Conservation (phyloP, 257 asterid genomes). For the Solanum etuberosum region DNA sequence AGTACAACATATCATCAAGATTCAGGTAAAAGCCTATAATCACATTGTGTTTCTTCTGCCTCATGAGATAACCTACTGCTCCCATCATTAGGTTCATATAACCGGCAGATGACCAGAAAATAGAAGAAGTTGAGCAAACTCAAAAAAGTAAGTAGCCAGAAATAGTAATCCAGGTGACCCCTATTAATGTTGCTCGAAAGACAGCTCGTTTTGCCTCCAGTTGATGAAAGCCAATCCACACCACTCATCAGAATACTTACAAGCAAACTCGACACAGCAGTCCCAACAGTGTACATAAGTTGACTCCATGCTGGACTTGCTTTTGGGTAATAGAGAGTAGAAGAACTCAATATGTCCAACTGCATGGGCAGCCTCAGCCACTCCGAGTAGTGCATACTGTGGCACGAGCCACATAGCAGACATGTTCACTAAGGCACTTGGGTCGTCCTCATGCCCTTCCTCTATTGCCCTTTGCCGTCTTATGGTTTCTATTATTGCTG, state of each 20-base stretch:
- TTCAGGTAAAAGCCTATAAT: not conserved
- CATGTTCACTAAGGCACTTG: slow-evolving; percentile 3
- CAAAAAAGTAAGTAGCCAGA: too few relatives aligned
- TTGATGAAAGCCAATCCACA: too few relatives aligned
- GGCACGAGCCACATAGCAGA: slow-evolving; percentile 24
- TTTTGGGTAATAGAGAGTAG: too few relatives aligned
- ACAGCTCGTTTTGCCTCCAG: too few relatives aligned
- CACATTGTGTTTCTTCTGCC: not conserved
- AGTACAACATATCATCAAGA: not conserved
- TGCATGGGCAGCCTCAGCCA: slow-evolving; percentile 4
- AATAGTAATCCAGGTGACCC: too few relatives aligned
- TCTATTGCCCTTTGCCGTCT: not conserved
- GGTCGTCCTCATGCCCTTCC: not conserved
- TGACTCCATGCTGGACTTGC: too few relatives aligned
- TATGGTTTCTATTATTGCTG: slow-evolving; percentile 6
- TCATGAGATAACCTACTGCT: not conserved
- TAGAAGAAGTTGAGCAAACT: not conserved
- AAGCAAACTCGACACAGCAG: too few relatives aligned
- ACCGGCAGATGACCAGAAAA: not conserved
- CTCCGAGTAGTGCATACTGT: not conserved
- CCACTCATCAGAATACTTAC: too few relatives aligned
- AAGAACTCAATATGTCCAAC: slow-evolving; percentile 11
- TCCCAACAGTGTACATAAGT: too few relatives aligned
- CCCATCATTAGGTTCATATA: not conserved
- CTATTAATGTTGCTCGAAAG: too few relatives aligned